phyloP scores from a whole-genome alignment of 169 alveolate species.

The Plasmodium vivax region DNA sequence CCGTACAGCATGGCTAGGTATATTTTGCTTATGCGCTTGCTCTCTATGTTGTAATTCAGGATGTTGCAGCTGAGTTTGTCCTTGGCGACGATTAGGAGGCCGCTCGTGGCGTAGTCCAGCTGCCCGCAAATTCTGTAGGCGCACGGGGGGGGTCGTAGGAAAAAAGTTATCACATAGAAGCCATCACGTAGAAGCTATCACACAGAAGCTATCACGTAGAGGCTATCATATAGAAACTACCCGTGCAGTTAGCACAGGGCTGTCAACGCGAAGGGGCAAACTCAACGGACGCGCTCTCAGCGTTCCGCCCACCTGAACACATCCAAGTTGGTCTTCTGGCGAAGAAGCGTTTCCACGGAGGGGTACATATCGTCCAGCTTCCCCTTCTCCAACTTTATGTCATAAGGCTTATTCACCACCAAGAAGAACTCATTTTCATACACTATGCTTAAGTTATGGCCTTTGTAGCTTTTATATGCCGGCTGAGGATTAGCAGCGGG shows the following conservation, averaged over 20 bases:
- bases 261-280: background rate
- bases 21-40: slow-evolving; percentile 68
- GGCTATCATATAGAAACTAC: background rate
- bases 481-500: background rate
- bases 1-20: slow-evolving; percentile 67
- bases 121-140: slow-evolving; percentile 71
- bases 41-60: slow-evolving; percentile 57
- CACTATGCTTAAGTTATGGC: slow-evolving; percentile 41
- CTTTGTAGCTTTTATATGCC: slow-evolving; percentile 53
- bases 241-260: background rate
- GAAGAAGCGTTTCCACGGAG: slow-evolving; percentile 71
- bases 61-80: slow-evolving; percentile 52
- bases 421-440: slow-evolving; percentile 62
- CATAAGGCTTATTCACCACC: slow-evolving; percentile 70
- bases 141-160: background rate
- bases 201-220: background rate
- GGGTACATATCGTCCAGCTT: slow-evolving; percentile 55
- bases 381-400: slow-evolving; percentile 63
- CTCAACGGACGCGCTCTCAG: background rate
- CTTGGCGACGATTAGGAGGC: slow-evolving; percentile 69
- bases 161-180: background rate
- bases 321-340: slow-evolving; percentile 28
- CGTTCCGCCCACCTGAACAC: slow-evolving; percentile 25
- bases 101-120: slow-evolving; percentile 75
- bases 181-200: background rate